Evolutionary conservation across 1,139 yeast species (phyloP).

Genomic region (Hemisphaericaspora subhashii): DNA sequence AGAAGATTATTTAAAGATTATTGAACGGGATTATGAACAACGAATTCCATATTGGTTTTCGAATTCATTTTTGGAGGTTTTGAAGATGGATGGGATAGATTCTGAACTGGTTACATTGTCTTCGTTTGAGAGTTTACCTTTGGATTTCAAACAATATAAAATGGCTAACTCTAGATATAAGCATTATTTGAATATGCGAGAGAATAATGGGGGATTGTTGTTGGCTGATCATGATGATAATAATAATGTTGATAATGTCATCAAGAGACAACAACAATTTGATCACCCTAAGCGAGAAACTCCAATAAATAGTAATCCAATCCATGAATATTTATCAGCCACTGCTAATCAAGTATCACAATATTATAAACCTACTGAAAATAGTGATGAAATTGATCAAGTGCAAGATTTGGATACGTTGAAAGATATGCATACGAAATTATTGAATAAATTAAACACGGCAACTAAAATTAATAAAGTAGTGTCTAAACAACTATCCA

Average conservation of each 20-base stretch:
- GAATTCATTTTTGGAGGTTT: conserved; percentile 27
- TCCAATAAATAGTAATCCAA: conserved; percentile 8
- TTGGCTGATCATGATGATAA: conserved; percentile 14
- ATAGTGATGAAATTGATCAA: conserved; percentile 17
- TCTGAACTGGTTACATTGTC: conserved; percentile 10
- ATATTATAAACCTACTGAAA: conserved; percentile 6
- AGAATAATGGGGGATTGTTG: conserved; percentile 12
- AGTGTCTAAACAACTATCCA: conserved; percentile 42
- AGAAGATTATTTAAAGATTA: conserved; percentile 26
- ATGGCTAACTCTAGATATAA: conserved; percentile 36
- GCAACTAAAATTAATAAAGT: conserved; percentile 48
- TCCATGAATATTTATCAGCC: conserved; percentile 10
- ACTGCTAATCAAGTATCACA: conserved; percentile 8
- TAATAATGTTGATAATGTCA: conserved; percentile 11
- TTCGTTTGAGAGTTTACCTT: conserved; percentile 27
- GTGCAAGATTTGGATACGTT: conserved; percentile 20
- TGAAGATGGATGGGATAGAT: conserved; percentile 17
- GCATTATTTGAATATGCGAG: conserved; percentile 17
- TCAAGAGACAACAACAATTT: conserved; percentile 13
- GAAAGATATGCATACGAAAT: conserved; percentile 19
- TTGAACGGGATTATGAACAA: conserved; percentile 36
- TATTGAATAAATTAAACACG: conserved; percentile 34
- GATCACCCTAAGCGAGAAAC: conserved; percentile 10
- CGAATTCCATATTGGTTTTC: conserved; percentile 49
- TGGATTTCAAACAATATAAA: conserved; percentile 35